Conservation (phyloP, 768 basidiomycete species). For the Cyclocybe cylindracea region DNA sequence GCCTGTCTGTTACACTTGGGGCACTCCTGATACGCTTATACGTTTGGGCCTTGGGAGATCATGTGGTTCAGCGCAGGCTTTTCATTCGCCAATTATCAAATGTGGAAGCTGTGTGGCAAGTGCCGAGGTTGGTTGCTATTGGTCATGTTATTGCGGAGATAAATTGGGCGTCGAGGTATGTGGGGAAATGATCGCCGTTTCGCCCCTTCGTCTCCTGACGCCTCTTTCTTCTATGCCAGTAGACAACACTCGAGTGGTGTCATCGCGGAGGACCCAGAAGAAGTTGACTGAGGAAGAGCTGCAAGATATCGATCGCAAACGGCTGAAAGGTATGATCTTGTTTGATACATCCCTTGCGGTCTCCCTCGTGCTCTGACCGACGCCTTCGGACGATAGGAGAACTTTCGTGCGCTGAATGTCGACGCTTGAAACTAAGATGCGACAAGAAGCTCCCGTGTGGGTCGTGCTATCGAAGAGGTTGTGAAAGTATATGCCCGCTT, state of each 20-base stretch:
- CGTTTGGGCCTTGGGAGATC: no score
- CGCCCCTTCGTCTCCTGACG: constrained; percentile 3
- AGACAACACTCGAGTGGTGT: constrained; percentile 38
- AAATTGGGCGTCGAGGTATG: neutral
- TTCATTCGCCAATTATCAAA: no score
- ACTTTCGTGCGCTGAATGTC: constrained; percentile 55
- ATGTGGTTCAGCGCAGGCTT: no score
- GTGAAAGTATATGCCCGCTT: constrained; percentile 66
- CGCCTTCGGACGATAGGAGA: constrained; percentile 34
- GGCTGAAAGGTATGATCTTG: constrained; percentile 38
- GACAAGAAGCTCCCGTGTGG: constrained; percentile 54
- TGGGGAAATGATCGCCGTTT: constrained; percentile 4
- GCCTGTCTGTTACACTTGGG: no score
- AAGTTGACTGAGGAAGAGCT: constrained; percentile 51
- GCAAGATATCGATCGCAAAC: constrained; percentile 53
- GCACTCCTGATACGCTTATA: no score
- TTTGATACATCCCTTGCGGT: neutral
- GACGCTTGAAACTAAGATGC: constrained; percentile 51
- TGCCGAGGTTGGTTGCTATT: neutral
- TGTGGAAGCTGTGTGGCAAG: constrained; percentile 1
- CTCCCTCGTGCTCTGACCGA: neutral
- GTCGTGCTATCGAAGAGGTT: constrained; percentile 56
- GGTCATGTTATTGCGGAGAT: constrained; percentile 1
- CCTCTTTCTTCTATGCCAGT: constrained; percentile 38
- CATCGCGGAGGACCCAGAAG: constrained; percentile 39